A percentile compares a stretch with the other conserved stretches of the same genome.
Evolutionary conservation across 768 basidiomycete genomes (phyloP).

Genomic region (Russula sp.): DNA sequence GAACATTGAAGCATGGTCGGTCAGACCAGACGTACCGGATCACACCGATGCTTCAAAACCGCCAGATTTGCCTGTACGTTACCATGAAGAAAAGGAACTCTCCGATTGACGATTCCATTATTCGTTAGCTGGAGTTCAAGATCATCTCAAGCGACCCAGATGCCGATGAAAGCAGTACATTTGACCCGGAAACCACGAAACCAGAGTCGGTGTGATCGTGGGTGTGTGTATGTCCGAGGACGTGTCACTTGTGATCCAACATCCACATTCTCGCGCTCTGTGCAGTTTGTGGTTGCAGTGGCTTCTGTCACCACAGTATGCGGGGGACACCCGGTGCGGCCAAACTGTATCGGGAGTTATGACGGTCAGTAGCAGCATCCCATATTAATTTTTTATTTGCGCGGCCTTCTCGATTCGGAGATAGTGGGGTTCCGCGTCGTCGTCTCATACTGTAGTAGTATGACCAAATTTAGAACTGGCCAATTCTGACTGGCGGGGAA

Average conservation of each 20-base stretch:
- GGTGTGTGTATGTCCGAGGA: not conserved
- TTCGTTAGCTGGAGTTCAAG: slow-evolving; percentile 4
- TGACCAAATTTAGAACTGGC: not conserved
- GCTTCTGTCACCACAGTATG: not conserved
- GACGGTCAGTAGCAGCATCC: not conserved
- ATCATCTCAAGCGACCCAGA: not conserved
- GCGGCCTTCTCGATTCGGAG: not conserved
- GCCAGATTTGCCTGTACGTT: slow-evolving; percentile 4
- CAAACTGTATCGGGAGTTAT: not conserved
- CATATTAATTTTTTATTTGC: not conserved
- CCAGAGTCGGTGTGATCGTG: not conserved
- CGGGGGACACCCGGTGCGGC: not conserved
- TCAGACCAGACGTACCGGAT: not conserved
- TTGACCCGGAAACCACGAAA: not conserved
- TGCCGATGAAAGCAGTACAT: not conserved
- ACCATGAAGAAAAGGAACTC: not conserved
- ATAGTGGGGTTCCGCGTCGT: not conserved
- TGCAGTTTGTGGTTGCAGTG: not conserved
- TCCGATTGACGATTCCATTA: not conserved
- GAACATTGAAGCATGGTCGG: not conserved
- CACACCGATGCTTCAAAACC: not conserved
- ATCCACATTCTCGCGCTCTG: not conserved
- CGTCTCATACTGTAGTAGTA: too few relatives aligned
- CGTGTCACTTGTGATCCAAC: not conserved
- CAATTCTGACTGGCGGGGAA: not conserved